Conservation (phyloP, 352 stramenopile genomes). For the Pythium apleroticum region DNA sequence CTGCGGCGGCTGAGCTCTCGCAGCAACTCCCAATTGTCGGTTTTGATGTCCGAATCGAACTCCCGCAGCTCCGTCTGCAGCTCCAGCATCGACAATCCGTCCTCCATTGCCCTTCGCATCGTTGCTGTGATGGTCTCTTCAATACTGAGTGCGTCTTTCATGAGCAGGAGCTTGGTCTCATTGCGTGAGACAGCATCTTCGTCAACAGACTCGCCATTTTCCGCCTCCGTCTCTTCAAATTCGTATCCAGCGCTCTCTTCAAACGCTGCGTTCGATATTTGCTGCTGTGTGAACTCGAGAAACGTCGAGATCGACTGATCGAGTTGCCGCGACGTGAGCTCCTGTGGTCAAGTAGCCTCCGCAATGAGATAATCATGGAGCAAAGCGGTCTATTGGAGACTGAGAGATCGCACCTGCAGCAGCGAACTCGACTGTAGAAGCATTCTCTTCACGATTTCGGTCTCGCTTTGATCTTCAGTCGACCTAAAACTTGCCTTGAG, state of each 20-base stretch:
- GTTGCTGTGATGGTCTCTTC: conserved; percentile 8
- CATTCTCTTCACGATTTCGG: conserved; percentile 7
- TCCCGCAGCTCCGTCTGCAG: not conserved
- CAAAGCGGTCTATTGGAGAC: not conserved
- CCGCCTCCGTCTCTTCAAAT: not conserved
- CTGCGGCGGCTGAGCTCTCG: conserved; percentile 11
- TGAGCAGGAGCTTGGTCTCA: not conserved
- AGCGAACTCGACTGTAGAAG: conserved; percentile 20
- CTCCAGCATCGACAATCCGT: not conserved
- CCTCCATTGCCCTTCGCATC: not conserved
- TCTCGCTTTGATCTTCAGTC: not conserved
- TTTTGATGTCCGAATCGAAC: conserved; percentile 4
- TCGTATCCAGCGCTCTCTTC: not conserved
- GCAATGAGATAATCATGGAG: not conserved
- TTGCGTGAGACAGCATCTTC: not conserved
- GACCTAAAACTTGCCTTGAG: conserved; percentile 5
- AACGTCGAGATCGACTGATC: conserved; percentile 17
- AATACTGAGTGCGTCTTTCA: not conserved
- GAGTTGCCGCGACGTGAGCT: conserved; percentile 18
- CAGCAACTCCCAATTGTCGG: conserved; percentile 1
- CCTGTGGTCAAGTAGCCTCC: conserved; percentile 4
- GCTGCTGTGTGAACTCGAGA: conserved; percentile 4
- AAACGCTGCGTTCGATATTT: conserved; percentile 8
- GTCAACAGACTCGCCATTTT: not conserved
- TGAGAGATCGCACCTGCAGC: conserved; percentile 3